Conservation (phyloP, 768 basidiomycete genomes). For the Filobasidium wieringae region DNA sequence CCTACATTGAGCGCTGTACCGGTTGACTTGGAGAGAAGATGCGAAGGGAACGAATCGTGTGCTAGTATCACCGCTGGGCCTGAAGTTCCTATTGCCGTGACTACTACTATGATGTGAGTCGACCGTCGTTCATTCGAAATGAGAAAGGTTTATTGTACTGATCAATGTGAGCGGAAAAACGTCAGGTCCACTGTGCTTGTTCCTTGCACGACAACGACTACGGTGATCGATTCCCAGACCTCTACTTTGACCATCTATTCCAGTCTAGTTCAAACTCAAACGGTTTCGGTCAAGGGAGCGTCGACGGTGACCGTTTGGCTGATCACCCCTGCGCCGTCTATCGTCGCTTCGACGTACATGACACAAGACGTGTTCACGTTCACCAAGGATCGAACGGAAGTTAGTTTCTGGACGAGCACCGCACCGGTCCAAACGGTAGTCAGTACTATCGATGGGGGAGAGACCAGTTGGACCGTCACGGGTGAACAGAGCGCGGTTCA, state of each 20-base stretch:
- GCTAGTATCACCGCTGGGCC: conserved; percentile 10
- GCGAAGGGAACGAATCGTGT: neutral
- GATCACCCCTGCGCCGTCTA: conserved; percentile 7
- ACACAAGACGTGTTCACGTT: conserved; percentile 4
- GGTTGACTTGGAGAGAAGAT: neutral
- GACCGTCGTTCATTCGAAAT: no score
- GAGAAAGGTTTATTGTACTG: neutral
- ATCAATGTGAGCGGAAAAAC: no score
- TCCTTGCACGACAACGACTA: conserved; percentile 10
- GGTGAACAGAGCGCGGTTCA: neutral
- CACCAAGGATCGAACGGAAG: neutral
- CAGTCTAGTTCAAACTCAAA: neutral
- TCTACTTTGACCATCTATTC: conserved; percentile 7
- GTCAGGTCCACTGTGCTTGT: conserved; percentile 6
- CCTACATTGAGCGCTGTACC: no score
- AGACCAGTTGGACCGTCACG: conserved; percentile 2
- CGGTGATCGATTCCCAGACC: conserved; percentile 8
- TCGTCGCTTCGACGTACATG: neutral
- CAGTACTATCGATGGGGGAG: neutral
- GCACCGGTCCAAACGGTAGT: conserved; percentile 1
- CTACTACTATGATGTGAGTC: conserved; percentile 11
- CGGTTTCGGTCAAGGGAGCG: neutral
- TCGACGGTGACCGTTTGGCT: conserved; percentile 8
- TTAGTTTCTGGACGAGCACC: conserved; percentile 4
- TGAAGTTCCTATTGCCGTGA: conserved; percentile 6